Conservation (phyloP, 495 filamentous ascomycete genomes). For the Mytilinidion resinicola region DNA sequence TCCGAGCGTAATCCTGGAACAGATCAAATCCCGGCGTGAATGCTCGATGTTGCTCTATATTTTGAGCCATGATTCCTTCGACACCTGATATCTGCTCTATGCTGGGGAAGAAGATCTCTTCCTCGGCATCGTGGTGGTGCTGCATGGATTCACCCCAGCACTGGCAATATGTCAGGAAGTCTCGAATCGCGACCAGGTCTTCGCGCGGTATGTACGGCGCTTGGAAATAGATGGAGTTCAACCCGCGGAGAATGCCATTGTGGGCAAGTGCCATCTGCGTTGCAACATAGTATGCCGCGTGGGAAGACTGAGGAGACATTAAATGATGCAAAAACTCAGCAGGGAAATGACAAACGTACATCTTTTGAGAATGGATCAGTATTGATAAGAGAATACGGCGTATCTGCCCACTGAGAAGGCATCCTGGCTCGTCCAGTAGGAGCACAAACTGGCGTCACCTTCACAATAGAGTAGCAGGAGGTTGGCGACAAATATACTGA, state of each 20-base stretch:
- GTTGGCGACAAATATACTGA: no score
- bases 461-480: no score
- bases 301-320: not conserved
- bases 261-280: constrained; percentile 8
- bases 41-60: constrained; percentile 9
- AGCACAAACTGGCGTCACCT: no score
- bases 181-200: constrained; percentile 24
- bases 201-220: constrained; percentile 29
- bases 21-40: constrained; percentile 4
- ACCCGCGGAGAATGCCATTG: constrained; percentile 11
- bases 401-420: no score
- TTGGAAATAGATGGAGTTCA: constrained; percentile 16
- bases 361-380: no score
- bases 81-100: constrained; percentile 38
- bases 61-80: constrained; percentile 38
- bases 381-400: no score
- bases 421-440: no score
- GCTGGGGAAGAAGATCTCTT: constrained; percentile 40
- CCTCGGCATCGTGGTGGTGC: constrained; percentile 44
- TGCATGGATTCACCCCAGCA: constrained; percentile 34
- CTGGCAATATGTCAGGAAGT: constrained; percentile 41
- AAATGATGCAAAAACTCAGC: no score
- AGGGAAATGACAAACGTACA: no score
- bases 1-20: constrained; percentile 4
- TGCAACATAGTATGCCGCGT: constrained; percentile 3